phyloP scores from a whole-genome alignment of 768 basidiomycete species.

The Lentinus tigrinus region DNA sequence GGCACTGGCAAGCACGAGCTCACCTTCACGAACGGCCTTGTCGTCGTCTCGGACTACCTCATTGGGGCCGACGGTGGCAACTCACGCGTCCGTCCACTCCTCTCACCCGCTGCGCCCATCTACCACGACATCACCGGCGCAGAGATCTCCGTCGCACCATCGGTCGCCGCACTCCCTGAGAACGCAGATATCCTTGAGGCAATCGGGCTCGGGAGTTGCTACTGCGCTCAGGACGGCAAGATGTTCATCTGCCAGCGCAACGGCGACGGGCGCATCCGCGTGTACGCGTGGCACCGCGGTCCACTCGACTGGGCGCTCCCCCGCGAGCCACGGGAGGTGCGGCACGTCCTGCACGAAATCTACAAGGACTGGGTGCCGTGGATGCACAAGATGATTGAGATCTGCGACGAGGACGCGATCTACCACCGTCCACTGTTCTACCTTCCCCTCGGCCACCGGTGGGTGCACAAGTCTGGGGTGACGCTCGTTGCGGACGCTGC shows the following conservation, averaged over 20 bases:
- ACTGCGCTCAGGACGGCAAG: slow-evolving; percentile 25
- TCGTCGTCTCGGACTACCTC: slow-evolving; percentile 19
- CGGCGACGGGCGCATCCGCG: slow-evolving; percentile 22
- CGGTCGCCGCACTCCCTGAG: slow-evolving; percentile 3
- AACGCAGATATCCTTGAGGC: not conserved
- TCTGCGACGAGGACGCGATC: slow-evolving; percentile 2
- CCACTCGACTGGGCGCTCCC: not conserved
- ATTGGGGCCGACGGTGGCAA: slow-evolving; percentile 42
- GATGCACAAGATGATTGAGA: slow-evolving; percentile 11
- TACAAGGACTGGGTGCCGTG: slow-evolving; percentile 10
- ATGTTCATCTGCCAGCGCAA: slow-evolving; percentile 34
- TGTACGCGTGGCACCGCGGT: slow-evolving; percentile 11
- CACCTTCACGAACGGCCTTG: not conserved
- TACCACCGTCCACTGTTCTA: slow-evolving; percentile 14
- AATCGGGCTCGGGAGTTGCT: slow-evolving; percentile 31
- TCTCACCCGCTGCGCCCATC: slow-evolving; percentile 30
- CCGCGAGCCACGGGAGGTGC: slow-evolving; percentile 10
- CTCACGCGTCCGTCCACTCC: slow-evolving; percentile 35
- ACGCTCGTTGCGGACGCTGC: slow-evolving; percentile 30
- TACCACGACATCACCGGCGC: slow-evolving; percentile 33
- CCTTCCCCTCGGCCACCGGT: slow-evolving; percentile 10
- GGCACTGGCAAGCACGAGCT: not conserved
- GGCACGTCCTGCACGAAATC: slow-evolving; percentile 1
- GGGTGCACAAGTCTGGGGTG: slow-evolving; percentile 9
- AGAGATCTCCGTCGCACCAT: slow-evolving; percentile 22